Conservation (phyloP, 345 rosid species). For the Angophora floribunda region DNA sequence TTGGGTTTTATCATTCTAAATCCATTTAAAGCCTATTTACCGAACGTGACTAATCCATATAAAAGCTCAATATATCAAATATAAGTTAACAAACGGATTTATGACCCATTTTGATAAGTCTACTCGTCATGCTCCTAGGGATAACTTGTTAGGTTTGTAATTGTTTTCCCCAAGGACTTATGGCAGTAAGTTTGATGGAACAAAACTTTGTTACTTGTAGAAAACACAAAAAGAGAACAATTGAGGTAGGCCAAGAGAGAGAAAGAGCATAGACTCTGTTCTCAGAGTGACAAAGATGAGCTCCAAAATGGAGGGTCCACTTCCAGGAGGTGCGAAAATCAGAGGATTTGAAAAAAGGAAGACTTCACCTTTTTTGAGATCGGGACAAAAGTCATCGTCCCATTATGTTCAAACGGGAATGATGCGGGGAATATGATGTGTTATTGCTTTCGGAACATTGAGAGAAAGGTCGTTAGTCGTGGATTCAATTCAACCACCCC, state of each 20-base stretch:
- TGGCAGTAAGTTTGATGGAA: background rate
- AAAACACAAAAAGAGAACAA: background rate
- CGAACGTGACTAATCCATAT: too few relatives aligned
- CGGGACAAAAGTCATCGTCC: background rate
- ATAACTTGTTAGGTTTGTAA: background rate
- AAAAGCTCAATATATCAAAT: accelerated
- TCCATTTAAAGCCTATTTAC: accelerated
- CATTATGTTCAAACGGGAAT: background rate
- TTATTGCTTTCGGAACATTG: background rate
- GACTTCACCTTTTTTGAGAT: too few relatives aligned
- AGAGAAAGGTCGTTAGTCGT: background rate
- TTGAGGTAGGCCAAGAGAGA: background rate
- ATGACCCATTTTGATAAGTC: accelerated
- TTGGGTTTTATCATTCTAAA: too few relatives aligned
- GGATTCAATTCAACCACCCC: background rate
- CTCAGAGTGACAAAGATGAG: background rate
- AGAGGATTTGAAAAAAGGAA: background rate
- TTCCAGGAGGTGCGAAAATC: background rate
- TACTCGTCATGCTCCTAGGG: accelerated
- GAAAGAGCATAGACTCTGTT: background rate
- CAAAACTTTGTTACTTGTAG: background rate
- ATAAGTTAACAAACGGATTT: accelerated
- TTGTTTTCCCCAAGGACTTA: background rate
- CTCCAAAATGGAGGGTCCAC: background rate
- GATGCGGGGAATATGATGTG: background rate